A percentile compares a stretch with the other conserved stretches of the same genome.
Conservation (phyloP, 2,329 filamentous ascomycete species). For the Aspergillus viridinutans region DNA sequence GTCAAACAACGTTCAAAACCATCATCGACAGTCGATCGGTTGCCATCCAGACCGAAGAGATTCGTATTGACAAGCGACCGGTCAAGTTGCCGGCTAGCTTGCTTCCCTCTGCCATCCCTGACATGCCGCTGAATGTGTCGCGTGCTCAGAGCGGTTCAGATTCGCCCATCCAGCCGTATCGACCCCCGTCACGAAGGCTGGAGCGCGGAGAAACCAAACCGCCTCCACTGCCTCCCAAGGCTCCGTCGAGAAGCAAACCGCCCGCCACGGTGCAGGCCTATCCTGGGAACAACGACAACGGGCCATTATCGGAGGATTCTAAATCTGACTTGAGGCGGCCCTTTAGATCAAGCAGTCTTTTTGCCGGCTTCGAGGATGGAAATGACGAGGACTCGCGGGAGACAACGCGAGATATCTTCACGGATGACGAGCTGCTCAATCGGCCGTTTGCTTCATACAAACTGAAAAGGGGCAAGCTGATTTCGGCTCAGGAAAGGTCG, state of each 20-base stretch:
- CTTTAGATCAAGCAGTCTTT: constrained; percentile 76
- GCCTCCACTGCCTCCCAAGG: constrained; percentile 30
- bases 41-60: constrained; percentile 84
- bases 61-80: constrained; percentile 74
- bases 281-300: constrained; percentile 76
- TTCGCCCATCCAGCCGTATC: constrained; percentile 31
- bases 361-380: constrained; percentile 73
- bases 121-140: constrained; percentile 37
- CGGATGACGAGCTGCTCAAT: constrained; percentile 43
- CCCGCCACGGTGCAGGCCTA: constrained; percentile 60
- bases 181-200: constrained; percentile 31
- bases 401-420: constrained; percentile 32
- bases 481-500: constrained; percentile 30
- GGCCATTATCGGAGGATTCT: constrained; percentile 59
- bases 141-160: constrained; percentile 15
- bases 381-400: constrained; percentile 48
- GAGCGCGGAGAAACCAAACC: constrained; percentile 24
- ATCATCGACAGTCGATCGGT: constrained; percentile 48
- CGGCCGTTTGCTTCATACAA: constrained; percentile 44
- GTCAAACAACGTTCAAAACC: constrained; percentile 64
- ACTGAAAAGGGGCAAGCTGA: constrained; percentile 40
- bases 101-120: constrained; percentile 70
- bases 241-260: constrained; percentile 16
- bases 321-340: constrained; percentile 63
- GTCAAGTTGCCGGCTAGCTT: constrained; percentile 72